Evolutionary conservation across 495 filamentous ascomycete genomes (phyloP), one percentile per base, ranked within the genome.

Genomic region (Aspergillus taichungensis): DNA sequence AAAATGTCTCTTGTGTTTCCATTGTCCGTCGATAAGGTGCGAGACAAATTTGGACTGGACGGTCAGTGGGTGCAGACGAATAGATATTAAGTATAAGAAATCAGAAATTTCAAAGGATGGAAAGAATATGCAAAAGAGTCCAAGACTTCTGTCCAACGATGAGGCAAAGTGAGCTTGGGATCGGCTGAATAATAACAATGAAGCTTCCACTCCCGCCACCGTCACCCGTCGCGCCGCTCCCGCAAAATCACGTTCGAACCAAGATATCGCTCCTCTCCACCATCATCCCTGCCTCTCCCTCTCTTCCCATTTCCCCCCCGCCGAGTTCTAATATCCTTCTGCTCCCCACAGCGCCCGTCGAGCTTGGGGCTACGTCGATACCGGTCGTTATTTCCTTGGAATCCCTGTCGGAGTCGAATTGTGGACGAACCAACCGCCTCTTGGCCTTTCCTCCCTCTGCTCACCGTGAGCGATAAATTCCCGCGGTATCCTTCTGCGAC

Each of bases 1-100:
- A 88, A 12, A 84, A 50, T 28, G 63, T 35, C 42, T 62, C 58
- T 5, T 68, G 57, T 1, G 64, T 41, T 33, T 67, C 56, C 67
- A 71, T 72, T 1, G 6, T 54, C 13, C 4, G 18, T 24, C 18
- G 18, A 24, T 24, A 24, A 4, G 2, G 18, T 24, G 18, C 4
- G 18, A 4, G 18, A 24, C 18, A 2, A 2, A 4, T 4, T 24
- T 1, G 18, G 18, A 24, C 1, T 18, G 24, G 13, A 8, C 3
- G 34, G 10, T 1, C 18, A 4, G 18, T 24, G 4, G 4, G 18
- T 24, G 18, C 18, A 24, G 4, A 4, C 18, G 18, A 24, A 24
- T 4, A 24, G 18, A 24, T 24, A 4, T 24, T 2, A 24, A n/a
- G n/a, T n/a, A n/a, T n/a, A n/a, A 24, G 18, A 2, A 24, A 24